A percentile compares a stretch with the other conserved stretches of the same genome.
phyloP scores from a whole-genome alignment of 345 rosid genomes.

The Moricandia moricandioides region DNA sequence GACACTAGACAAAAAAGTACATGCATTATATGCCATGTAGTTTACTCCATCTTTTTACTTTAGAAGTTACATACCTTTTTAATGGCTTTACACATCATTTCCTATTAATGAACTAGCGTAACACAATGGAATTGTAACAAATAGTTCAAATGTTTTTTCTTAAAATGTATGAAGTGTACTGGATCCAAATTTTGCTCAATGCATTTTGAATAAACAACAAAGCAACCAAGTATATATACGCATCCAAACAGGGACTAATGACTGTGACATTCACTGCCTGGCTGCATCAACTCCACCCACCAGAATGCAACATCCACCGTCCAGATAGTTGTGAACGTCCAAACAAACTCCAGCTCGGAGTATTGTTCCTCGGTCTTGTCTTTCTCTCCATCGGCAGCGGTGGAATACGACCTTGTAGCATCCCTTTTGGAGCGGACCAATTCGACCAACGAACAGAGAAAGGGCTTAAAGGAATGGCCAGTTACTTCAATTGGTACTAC shows the following conservation, averaged over 20 bases:
- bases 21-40: conserved; percentile 12
- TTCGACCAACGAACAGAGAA: conserved; percentile 61
- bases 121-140: not conserved
- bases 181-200: not conserved
- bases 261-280: conserved; percentile 65
- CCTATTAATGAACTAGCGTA: not conserved
- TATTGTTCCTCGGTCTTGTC: conserved; percentile 47
- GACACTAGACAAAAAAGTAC: not conserved
- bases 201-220: not conserved
- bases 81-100: not conserved
- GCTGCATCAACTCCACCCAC: conserved; percentile 65
- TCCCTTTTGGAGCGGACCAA: conserved; percentile 82
- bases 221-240: not conserved
- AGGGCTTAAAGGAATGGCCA: conserved; percentile 58
- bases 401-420: conserved; percentile 72
- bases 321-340: conserved; percentile 39
- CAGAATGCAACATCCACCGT: conserved; percentile 35
- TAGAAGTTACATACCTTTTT: not conserved
- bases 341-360: conserved; percentile 43
- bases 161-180: not conserved
- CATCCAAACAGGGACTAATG: conserved; percentile 61
- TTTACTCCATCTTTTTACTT: not conserved
- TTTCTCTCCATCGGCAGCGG: conserved; percentile 60
- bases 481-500: conserved; percentile 78
- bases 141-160: not conserved